These are phyloP conservation scores for Albatrellus ellisii DNA, from an alignment of 768 basidiomycete genomes.

Conservation along the genomic window DNA sequence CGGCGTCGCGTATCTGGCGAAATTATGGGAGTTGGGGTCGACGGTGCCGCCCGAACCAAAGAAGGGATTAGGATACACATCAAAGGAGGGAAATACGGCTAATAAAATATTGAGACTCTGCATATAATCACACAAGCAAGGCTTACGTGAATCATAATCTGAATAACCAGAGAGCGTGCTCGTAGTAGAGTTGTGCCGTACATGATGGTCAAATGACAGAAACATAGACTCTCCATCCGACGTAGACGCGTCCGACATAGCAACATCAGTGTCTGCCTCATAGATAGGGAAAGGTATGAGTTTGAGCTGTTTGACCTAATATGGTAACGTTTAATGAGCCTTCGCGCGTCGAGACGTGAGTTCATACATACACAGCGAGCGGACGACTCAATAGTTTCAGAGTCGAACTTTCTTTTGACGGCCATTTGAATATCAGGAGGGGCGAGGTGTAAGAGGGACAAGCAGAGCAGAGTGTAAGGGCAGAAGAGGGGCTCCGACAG, in stretches of 20 bases:
- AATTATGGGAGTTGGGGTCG: conserved; percentile 29
- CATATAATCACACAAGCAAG: conserved; percentile 13
- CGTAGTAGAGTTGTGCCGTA: conserved; percentile 51
- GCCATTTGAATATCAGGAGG: conserved; percentile 32
- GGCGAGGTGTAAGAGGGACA: conserved; percentile 7
- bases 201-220: conserved; percentile 37
- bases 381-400: conserved; percentile 39
- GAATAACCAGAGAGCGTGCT: conserved; percentile 42
- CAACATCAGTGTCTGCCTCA: conserved; percentile 47
- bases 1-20: conserved; percentile 17
- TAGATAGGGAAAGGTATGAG: conserved; percentile 59
- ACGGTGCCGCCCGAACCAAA: conserved; percentile 23
- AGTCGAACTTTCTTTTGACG: conserved; percentile 64
- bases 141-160: conserved; percentile 22
- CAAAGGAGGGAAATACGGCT: conserved; percentile 49
- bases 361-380: conserved; percentile 21
- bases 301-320: conserved; percentile 50
- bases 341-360: conserved; percentile 6
- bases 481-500: conserved; percentile 15
- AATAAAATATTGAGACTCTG: conserved; percentile 15
- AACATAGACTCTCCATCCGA: conserved; percentile 45
- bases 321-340: conserved; percentile 13
- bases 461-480: conserved; percentile 1
- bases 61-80: conserved; percentile 27
- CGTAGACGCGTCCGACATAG: conserved; percentile 47